Evolutionary conservation across 208 protist species (phyloP), one percentile per base, ranked within the genome.

Genomic region (Trypanosoma melophagium): DNA sequence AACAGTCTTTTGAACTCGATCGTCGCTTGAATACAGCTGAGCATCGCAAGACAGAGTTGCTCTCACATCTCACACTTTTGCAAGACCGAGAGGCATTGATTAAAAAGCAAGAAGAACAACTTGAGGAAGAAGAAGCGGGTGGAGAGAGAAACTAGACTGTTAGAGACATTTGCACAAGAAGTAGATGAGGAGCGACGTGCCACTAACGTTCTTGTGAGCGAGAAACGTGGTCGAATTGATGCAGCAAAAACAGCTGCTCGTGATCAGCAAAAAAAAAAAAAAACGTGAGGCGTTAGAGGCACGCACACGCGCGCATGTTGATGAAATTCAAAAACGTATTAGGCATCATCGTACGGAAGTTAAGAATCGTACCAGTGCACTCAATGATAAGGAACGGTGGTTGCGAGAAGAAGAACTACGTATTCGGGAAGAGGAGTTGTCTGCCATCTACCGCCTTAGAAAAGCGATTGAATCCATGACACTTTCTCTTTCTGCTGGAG

Each of bases 1-100:
- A 41, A 4, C 41, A 57, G 38, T n/a, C 28, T 45, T 55, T 40
- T 59, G 52, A 60, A n/a, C 50, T 70, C 8, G 62, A 55, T 10
- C 44, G 55, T 0, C 56, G 71, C 17, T 50, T 64, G 16, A 63
- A 60, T 16, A 51, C 58, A 21, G 71, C 58, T 4, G 58, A 71
- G 51, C 10, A 42, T 17, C 56, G 47, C 1, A 77, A 77, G 47
- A 41, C 38, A 13, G 28, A 60, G 22, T 40, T 77, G 13, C 71
- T 77, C n/a, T 58, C 71, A 14, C 54, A 45, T 2, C 63, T 77
- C 35, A 49, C 58, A 22, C 62, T 35, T 45, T 56, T 66, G 64
- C 71, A 60, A 49, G 63, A 62, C 45, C 65, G 65, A 9, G 65
- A 54, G 24, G 55, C 12, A n/a, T 24, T 70, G 10, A 17, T 70